phyloP scores from a whole-genome alignment of 192 early-diverging fungal species.

The Entophlyctis luteolus region DNA sequence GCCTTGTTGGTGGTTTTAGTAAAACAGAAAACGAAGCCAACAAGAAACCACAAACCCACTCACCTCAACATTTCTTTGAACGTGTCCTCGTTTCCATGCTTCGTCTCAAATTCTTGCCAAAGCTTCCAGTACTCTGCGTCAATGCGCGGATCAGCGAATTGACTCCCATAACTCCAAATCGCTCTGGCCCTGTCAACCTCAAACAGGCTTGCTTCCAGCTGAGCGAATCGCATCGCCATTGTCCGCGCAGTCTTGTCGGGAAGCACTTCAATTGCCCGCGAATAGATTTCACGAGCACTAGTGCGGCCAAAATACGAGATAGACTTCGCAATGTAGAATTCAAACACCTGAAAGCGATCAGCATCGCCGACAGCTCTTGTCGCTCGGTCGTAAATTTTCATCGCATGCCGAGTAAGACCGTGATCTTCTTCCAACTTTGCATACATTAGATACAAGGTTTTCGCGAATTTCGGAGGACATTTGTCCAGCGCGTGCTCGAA shows the following conservation, averaged over 20 bases:
- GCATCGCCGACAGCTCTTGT: slow-evolving; percentile 71
- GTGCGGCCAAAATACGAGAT: slow-evolving; percentile 81
- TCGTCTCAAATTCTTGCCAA: slow-evolving; percentile 97
- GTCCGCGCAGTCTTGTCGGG: slow-evolving; percentile 75
- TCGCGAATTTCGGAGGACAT: slow-evolving; percentile 81
- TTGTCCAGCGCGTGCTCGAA: slow-evolving; percentile 90
- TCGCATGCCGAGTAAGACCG: slow-evolving; percentile 85
- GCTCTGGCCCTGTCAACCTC: slow-evolving; percentile 94
- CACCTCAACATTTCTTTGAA: slow-evolving; percentile 95
- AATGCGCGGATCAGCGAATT: slow-evolving; percentile 82
- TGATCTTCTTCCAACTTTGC: slow-evolving; percentile 88
- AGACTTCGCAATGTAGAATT: slow-evolving; percentile 87
- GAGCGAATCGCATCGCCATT: slow-evolving; percentile 78
- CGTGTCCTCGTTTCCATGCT: slow-evolving; percentile 95
- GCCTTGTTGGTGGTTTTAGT: slow-evolving; percentile 31
- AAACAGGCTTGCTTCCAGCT: slow-evolving; percentile 82
- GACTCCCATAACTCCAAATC: slow-evolving; percentile 78
- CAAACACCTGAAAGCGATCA: slow-evolving; percentile 77
- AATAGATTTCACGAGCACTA: slow-evolving; percentile 84
- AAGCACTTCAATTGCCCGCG: slow-evolving; percentile 82
- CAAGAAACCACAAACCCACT: slow-evolving; percentile 1
- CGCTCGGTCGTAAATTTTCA: slow-evolving; percentile 91
- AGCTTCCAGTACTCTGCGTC: slow-evolving; percentile 74
- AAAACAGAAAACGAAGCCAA: not conserved
- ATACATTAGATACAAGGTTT: slow-evolving; percentile 82